Evolutionary conservation across 345 rosid species (phyloP).

Genomic region (Murraya koenigii): DNA sequence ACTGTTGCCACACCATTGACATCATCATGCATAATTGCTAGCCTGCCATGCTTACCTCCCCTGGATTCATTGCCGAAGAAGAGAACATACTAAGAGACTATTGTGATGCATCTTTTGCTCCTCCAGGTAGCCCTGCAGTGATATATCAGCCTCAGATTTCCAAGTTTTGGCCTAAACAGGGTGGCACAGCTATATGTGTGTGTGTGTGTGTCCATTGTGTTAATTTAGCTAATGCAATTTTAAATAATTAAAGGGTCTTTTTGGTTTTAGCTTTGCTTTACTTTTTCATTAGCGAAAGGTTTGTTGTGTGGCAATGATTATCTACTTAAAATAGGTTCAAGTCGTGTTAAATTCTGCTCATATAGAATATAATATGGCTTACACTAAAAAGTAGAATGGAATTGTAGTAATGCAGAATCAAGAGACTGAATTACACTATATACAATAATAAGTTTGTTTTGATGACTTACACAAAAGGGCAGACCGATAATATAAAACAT

Average conservation of each 20-base stretch:
- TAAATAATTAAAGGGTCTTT: no score
- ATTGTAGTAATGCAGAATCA: not conserved
- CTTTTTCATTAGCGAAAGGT: not conserved
- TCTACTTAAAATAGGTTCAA: not conserved
- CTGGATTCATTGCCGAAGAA: slow-evolving; percentile 61
- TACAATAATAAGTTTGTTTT: not conserved
- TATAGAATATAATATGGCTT: no score
- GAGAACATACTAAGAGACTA: slow-evolving; percentile 56
- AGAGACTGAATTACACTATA: not conserved
- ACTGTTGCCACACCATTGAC: slow-evolving; percentile 61
- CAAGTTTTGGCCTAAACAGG: not conserved
- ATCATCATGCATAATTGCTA: slow-evolving; percentile 60
- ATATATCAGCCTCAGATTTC: not conserved
- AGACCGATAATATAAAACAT: no score
- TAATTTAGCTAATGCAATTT: no score
- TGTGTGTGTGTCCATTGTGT: not conserved
- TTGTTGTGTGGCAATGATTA: not conserved
- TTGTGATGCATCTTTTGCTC: slow-evolving; percentile 49
- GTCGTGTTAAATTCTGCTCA: no score
- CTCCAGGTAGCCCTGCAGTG: not conserved
- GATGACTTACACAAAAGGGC: not conserved
- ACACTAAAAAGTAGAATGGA: not conserved
- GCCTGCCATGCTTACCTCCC: slow-evolving; percentile 80
- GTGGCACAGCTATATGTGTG: not conserved
- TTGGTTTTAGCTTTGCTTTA: not conserved